Percentiles rank a stretch among this genome's conserved stretches.
Conservation (phyloP, 495 filamentous ascomycete species). For the Penicillium goetzii region DNA sequence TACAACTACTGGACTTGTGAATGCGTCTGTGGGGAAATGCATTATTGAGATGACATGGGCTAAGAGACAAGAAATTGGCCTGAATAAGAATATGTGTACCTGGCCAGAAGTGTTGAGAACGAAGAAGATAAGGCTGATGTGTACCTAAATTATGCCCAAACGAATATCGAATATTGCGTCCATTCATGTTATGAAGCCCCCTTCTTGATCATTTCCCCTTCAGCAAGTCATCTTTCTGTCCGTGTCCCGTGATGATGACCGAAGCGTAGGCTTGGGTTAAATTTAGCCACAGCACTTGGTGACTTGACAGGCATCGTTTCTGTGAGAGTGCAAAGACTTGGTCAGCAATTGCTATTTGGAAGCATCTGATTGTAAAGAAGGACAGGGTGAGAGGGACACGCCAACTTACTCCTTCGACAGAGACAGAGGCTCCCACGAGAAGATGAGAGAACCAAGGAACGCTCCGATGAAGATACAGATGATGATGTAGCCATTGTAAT, state of each 20-base stretch:
- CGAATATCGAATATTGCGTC: not conserved
- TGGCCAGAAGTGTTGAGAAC: conserved; percentile 28
- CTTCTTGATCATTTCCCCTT: not conserved
- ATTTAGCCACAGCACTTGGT: conserved; percentile 41
- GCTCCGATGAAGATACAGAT: conserved; percentile 53
- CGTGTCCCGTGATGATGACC: not conserved
- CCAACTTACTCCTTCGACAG: conserved; percentile 24
- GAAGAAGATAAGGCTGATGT: conserved; percentile 25
- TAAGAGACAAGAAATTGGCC: conserved; percentile 12
- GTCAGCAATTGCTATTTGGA: not conserved
- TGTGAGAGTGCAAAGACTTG: conserved; percentile 13
- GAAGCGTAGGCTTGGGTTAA: not conserved
- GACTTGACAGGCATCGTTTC: conserved; percentile 40
- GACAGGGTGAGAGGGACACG: not conserved
- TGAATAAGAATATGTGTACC: conserved; percentile 11
- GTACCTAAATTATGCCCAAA: conserved; percentile 13
- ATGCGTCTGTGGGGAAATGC: conserved; percentile 18
- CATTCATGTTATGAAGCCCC: not conserved
- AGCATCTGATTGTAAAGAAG: not conserved
- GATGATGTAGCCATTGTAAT: conserved; percentile 61
- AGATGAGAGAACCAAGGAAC: conserved; percentile 61
- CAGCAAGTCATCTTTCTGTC: not conserved
- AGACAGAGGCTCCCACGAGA: conserved; percentile 55
- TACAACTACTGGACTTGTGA: conserved; percentile 17
- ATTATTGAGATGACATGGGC: conserved; percentile 26